Evolutionary conservation across 2,329 filamentous ascomycete genomes (phyloP), one percentile per base, ranked within the genome.

Genomic region (Colletotrichum salicis): DNA sequence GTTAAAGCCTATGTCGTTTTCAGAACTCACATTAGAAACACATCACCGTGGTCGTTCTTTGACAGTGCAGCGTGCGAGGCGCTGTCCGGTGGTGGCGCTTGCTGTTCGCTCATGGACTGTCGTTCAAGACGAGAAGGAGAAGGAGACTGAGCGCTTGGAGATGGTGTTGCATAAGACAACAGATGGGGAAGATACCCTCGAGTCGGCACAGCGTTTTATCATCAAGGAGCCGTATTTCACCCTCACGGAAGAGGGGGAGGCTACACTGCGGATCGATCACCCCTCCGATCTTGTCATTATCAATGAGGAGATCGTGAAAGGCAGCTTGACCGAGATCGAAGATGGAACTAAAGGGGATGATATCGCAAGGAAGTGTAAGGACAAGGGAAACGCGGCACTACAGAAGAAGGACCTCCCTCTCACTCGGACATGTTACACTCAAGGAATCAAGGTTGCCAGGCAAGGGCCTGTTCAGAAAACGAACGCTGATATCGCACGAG

Each of bases 221-320:
- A 75, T 88, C 15, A 88, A 87, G 65, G 86, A 88, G 72, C 86
- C 86, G 0, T 88, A 84, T 67, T 82, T 86, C 70, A 86, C 85
- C 13, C 57, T 83, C 0, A 84, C 80, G 63, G 77, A 76, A 13
- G 77, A 84, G 51, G 84, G 83, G 4, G 77, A 82, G 12, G 80
- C 81, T 57, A 80, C 79, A 0, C 73, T 88, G 41, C 82, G 85
- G 0, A 52, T 81, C 12, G 78, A 80, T 6, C 80, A 81, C 31
- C 79, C 78, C 0, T 80, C 80, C 1, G 80, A 81, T 41, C 65
- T 81, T 1, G 56, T 80, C 0, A 22, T 78, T 1, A 66, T 24
- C 2, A 11, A 22, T 1, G 65, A 76, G 0, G 55, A 60, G 27
- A 22, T 57, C 1, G 48, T 65, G 12, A 60, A 59, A 22, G 57